These are phyloP conservation scores for Mycena filopes DNA, from an alignment of 768 basidiomycete genomes.

Conservation along the genomic window DNA sequence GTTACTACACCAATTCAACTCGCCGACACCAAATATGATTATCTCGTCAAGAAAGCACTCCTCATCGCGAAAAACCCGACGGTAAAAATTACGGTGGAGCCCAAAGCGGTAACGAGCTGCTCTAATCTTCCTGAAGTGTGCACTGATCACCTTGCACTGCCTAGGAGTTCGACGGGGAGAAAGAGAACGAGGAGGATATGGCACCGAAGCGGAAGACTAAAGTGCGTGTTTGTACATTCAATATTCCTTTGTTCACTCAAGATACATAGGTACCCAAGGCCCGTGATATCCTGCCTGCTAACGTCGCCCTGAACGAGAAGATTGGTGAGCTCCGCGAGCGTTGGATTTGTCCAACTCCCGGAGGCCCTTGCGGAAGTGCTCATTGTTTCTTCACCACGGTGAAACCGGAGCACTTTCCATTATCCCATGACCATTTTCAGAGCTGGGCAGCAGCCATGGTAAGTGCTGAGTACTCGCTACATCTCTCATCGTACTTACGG, in stretches of 20 bases:
- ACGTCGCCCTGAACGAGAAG: constrained; percentile 24
- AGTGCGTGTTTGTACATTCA: not conserved
- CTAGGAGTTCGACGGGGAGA: not conserved
- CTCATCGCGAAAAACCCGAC: not conserved
- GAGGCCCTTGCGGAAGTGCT: constrained; percentile 20
- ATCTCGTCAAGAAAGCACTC: not conserved
- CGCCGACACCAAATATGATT: not conserved
- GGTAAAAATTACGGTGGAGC: constrained; percentile 1
- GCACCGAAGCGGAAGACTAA: not conserved
- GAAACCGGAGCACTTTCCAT: constrained; percentile 22
- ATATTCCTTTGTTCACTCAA: not conserved
- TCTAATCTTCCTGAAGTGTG: not conserved
- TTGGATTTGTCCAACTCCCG: constrained; percentile 30
- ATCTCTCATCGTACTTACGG: not conserved
- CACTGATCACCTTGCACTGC: not conserved
- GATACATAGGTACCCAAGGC: constrained; percentile 6
- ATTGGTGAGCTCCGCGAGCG: constrained; percentile 21
- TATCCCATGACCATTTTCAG: constrained; percentile 30
- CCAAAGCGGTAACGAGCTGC: not conserved
- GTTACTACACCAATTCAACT: not conserved
- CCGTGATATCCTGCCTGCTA: constrained; percentile 30
- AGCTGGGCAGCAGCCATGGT: constrained; percentile 35
- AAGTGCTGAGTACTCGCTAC: not conserved
- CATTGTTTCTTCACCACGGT: constrained; percentile 29
- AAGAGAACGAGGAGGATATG: not conserved